A percentile compares a stretch with the other conserved stretches of the same genome.
These are phyloP conservation scores for Ceriops zippeliana DNA, from an alignment of 345 rosid genomes.

Conservation along the genomic window DNA sequence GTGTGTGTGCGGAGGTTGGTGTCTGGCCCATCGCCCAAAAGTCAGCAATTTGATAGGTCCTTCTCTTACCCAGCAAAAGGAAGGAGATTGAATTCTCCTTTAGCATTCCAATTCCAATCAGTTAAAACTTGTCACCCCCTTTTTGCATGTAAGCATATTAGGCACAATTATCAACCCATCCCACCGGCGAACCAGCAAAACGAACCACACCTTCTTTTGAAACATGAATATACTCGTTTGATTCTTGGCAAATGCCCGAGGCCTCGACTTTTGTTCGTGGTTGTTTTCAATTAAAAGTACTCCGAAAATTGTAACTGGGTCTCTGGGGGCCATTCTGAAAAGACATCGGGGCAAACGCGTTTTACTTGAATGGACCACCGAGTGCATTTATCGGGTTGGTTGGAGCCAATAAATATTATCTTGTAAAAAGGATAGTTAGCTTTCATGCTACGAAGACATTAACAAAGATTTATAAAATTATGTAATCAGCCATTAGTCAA, in stretches of 20 bases:
- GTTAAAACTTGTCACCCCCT: too few relatives aligned
- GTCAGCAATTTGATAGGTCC: conserved; percentile 6
- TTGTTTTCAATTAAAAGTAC: not conserved
- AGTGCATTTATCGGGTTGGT: not conserved
- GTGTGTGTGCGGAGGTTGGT: not conserved
- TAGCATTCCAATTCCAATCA: not conserved
- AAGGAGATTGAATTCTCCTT: not conserved
- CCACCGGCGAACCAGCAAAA: too few relatives aligned
- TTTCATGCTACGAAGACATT: too few relatives aligned
- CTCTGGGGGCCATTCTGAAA: too few relatives aligned
- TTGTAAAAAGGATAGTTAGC: not conserved
- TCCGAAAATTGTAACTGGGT: too few relatives aligned
- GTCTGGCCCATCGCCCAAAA: conserved; percentile 4
- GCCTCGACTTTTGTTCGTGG: not conserved
- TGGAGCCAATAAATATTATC: not conserved
- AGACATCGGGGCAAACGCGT: too few relatives aligned
- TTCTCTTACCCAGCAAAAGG: not conserved
- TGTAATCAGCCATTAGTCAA: not conserved
- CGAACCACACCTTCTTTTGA: not conserved
- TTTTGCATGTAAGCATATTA: too few relatives aligned
- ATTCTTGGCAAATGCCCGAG: not conserved
- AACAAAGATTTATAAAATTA: too few relatives aligned
- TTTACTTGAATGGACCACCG: not conserved
- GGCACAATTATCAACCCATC: too few relatives aligned
- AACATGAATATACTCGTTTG: not conserved